phyloP scores from a whole-genome alignment of 2,329 filamentous ascomycete genomes.

The Claviceps paspali region DNA sequence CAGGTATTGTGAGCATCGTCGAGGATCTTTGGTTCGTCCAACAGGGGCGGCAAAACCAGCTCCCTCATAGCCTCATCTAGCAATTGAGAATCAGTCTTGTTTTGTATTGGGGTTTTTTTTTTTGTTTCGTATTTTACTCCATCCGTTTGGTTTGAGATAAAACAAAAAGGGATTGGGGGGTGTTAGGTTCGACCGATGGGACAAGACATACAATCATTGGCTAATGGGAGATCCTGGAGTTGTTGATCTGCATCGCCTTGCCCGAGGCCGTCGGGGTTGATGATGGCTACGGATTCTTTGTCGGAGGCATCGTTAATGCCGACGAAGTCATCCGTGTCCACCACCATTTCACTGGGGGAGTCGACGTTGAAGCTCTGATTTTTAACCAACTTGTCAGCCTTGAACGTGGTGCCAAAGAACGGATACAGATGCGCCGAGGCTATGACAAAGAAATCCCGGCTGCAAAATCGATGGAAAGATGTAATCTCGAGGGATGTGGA shows the following conservation, averaged over 20 bases:
- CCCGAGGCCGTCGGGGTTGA: constrained; percentile 36
- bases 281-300: constrained; percentile 37
- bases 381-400: constrained; percentile 12
- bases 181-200: constrained; percentile 1
- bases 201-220: constrained; percentile 35
- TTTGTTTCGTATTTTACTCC: too few species aligned
- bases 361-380: constrained; percentile 36
- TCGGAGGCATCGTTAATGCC: constrained; percentile 33
- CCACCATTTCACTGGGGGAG: constrained; percentile 41
- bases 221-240: constrained; percentile 31
- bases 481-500: background rate
- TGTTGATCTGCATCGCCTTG: constrained; percentile 26
- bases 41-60: constrained; percentile 54
- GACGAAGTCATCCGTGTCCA: constrained; percentile 40
- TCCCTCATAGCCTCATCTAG: constrained; percentile 75
- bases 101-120: background rate
- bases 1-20: constrained; percentile 68
- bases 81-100: background rate
- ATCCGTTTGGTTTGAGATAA: too few species aligned
- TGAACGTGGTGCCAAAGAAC: constrained; percentile 7
- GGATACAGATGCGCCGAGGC: constrained; percentile 6
- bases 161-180: background rate
- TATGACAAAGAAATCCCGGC: background rate
- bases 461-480: background rate
- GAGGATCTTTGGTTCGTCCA: constrained; percentile 64